Percentiles rank a stretch among this genome's conserved stretches.
These are phyloP conservation scores for Amaranthus palmeri DNA, from an alignment of 148 eudicot species.

Conservation along the genomic window DNA sequence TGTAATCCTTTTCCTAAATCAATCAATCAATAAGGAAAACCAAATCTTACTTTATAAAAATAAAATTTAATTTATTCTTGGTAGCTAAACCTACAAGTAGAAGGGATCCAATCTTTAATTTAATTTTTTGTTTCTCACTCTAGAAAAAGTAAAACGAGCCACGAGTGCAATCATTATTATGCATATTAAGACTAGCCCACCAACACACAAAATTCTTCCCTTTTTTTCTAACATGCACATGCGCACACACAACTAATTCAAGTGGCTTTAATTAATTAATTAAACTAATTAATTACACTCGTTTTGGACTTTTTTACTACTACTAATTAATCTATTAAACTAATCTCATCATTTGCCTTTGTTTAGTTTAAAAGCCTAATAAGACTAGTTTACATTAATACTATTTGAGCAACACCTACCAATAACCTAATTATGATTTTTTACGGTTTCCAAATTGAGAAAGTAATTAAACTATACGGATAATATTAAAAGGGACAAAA, in stretches of 20 bases:
- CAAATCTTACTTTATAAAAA: slow-evolving; percentile 19
- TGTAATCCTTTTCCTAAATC: slow-evolving; percentile 25
- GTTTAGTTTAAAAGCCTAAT: slow-evolving; percentile 19
- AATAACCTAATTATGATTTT: background rate
- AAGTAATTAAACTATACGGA: too few species aligned
- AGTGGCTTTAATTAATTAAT: background rate
- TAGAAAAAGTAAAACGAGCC: slow-evolving; percentile 16
- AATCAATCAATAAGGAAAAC: slow-evolving; percentile 18
- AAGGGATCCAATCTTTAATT: slow-evolving; percentile 19
- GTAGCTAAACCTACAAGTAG: slow-evolving; percentile 11
- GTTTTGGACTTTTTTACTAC: background rate
- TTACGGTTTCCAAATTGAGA: too few species aligned
- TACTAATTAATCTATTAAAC: background rate
- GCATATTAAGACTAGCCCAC: slow-evolving; percentile 16
- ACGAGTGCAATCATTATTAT: slow-evolving; percentile 41
- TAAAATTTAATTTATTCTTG: slow-evolving; percentile 14
- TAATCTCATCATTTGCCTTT: background rate
- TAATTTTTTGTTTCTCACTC: background rate
- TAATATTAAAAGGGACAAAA: too few species aligned
- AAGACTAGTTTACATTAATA: background rate
- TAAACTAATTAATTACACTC: background rate
- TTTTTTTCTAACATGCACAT: slow-evolving; percentile 27
- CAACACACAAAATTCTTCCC: slow-evolving; percentile 17
- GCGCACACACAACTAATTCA: slow-evolving; percentile 28
- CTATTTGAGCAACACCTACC: background rate